These are phyloP conservation scores for Metschnikowia lachancei DNA, from an alignment of 805 yeast genomes.

Conservation along the genomic window DNA sequence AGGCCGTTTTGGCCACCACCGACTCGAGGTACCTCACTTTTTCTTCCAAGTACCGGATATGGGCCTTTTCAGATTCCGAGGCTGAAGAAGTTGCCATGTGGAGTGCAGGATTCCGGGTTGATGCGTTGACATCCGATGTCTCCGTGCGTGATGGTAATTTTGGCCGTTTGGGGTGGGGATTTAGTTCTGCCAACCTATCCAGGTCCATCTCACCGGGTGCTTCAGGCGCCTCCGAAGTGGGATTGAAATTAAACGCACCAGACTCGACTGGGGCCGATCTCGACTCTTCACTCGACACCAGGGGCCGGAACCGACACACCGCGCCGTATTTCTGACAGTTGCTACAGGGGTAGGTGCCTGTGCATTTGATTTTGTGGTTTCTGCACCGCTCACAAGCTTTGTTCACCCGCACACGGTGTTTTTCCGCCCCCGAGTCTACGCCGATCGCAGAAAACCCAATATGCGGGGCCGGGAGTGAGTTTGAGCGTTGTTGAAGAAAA, in stretches of 20 bases:
- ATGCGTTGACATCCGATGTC: not conserved
- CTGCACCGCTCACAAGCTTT: constrained; percentile 59
- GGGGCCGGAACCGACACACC: constrained; percentile 29
- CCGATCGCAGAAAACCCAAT: not conserved
- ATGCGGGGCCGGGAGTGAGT: no score
- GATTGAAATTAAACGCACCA: not conserved
- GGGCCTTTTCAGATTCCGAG: not conserved
- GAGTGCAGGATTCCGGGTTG: not conserved
- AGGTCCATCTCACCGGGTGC: not conserved
- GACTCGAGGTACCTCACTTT: constrained; percentile 40
- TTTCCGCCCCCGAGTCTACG: not conserved
- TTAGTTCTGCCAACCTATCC: not conserved
- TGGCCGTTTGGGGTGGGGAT: not conserved
- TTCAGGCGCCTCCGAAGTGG: constrained; percentile 1
- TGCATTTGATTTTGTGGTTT: constrained; percentile 55
- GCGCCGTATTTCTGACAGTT: constrained; percentile 42
- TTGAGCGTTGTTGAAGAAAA: no score
- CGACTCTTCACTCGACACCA: constrained; percentile 1
- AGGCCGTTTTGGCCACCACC: constrained; percentile 2
- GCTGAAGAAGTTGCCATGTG: not conserved
- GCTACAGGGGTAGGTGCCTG: constrained; percentile 51
- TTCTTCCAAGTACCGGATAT: constrained; percentile 32
- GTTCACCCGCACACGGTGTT: constrained; percentile 39
- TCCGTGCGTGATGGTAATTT: not conserved
- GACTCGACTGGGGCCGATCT: constrained; percentile 1